Conservation (phyloP, 225 moss, liverwort and hornwort genomes). For the Rhytidiadelphus loreus region DNA sequence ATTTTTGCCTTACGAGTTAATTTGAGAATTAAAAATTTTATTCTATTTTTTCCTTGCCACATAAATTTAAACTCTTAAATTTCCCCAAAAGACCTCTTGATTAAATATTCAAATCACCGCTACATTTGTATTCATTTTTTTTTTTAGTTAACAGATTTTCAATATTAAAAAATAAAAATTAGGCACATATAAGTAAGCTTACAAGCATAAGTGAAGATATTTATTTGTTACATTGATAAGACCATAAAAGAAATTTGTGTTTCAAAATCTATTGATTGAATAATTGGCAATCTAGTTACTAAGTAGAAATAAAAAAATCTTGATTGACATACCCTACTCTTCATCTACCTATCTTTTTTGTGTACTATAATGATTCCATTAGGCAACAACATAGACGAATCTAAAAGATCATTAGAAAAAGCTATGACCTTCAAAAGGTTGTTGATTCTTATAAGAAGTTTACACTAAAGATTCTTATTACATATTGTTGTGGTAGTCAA, state of each 20-base stretch:
- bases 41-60: neutral
- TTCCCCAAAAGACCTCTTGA: fast-evolving
- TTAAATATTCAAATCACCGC: fast-evolving
- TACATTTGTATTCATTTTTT: no score
- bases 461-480: neutral
- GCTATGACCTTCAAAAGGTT: neutral
- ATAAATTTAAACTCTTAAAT: neutral
- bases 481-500: neutral
- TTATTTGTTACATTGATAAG: neutral
- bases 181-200: neutral
- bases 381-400: neutral
- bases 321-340: neutral
- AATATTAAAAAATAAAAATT: neutral
- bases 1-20: fast-evolving
- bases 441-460: neutral
- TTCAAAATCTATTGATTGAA: neutral
- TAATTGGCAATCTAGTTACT: neutral
- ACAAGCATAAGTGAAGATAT: neutral
- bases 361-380: fast-evolving
- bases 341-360: neutral
- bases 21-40: neutral
- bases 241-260: no score
- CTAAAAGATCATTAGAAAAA: neutral
- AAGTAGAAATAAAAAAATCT: neutral
- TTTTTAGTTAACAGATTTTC: no score